Percentiles rank a stretch among this genome's conserved stretches.
Conservation (phyloP, 495 filamentous ascomycete genomes). For the Hypoxylon trugodes region DNA sequence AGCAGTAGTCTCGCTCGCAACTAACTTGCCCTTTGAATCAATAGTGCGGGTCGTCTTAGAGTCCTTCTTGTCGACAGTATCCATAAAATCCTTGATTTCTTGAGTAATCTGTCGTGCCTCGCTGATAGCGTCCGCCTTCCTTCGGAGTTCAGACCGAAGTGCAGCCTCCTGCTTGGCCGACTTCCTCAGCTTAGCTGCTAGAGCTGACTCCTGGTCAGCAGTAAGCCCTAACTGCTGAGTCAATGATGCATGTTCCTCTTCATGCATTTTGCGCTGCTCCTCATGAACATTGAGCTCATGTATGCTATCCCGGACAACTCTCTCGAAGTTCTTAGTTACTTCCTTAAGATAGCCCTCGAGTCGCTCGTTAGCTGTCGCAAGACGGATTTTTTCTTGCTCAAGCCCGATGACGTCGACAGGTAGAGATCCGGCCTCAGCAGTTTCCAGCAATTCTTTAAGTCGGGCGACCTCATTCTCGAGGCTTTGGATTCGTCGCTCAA, state of each 20-base stretch:
- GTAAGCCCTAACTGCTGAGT: slow-evolving; percentile 33
- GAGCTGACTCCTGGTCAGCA: slow-evolving; percentile 45
- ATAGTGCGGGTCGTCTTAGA: slow-evolving; percentile 48
- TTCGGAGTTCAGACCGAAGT: slow-evolving; percentile 32
- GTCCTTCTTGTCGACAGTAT: slow-evolving; percentile 43
- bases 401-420: slow-evolving; percentile 15
- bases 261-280: slow-evolving; percentile 12
- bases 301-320: slow-evolving; percentile 31
- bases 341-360: slow-evolving; percentile 50
- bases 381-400: slow-evolving; percentile 29
- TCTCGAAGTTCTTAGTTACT: slow-evolving; percentile 46
- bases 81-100: slow-evolving; percentile 47
- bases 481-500: slow-evolving; percentile 40
- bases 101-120: slow-evolving; percentile 39
- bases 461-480: slow-evolving; percentile 48
- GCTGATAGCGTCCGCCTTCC: slow-evolving; percentile 32
- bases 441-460: slow-evolving; percentile 45
- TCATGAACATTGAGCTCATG: too few relatives aligned
- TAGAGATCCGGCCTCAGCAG: slow-evolving; percentile 34
- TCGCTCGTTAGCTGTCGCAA: slow-evolving; percentile 17
- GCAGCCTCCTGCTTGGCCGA: slow-evolving; percentile 39
- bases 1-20: slow-evolving; percentile 41
- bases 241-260: slow-evolving; percentile 24
- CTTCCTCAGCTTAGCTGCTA: slow-evolving; percentile 47
- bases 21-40: slow-evolving; percentile 45